These are phyloP conservation scores for Macrophomina pseudophaseolina DNA, from an alignment of 2,329 filamentous ascomycete genomes.

Conservation along the genomic window DNA sequence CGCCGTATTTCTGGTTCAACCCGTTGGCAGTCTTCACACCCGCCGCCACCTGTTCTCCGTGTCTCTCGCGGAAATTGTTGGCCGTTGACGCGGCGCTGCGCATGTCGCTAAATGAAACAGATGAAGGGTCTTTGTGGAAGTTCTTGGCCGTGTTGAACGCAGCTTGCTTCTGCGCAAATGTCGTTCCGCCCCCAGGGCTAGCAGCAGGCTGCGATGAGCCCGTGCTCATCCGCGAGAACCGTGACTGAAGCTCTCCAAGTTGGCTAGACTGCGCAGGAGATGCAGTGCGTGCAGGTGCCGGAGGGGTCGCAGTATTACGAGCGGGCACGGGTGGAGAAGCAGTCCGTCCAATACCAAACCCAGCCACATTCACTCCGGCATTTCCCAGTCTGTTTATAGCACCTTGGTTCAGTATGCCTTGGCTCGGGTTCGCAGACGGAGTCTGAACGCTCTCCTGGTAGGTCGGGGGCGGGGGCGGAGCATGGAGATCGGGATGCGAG, in stretches of 20 bases:
- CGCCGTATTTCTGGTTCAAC: conserved; percentile 67
- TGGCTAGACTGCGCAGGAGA: conserved; percentile 45
- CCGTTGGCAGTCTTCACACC: conserved; percentile 63
- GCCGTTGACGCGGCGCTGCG: conserved; percentile 64
- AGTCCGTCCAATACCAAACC: conserved; percentile 69
- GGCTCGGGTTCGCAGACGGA: conserved; percentile 38
- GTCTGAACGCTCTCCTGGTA: conserved; percentile 51
- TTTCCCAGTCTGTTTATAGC: conserved; percentile 71
- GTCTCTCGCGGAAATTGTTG: conserved; percentile 72
- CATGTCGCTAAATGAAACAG: conserved; percentile 65
- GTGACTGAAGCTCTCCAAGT: conserved; percentile 70
- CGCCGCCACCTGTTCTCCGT: conserved; percentile 69
- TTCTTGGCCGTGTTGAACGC: conserved; percentile 65
- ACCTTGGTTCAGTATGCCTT: conserved; percentile 58
- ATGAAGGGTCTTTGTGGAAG: conserved; percentile 65
- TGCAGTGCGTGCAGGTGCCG: conserved; percentile 32
- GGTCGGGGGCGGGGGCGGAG: conserved; percentile 52
- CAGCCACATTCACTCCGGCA: conserved; percentile 79
- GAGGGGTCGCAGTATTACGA: conserved; percentile 36
- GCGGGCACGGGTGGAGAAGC: conserved; percentile 40
- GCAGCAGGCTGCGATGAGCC: conserved; percentile 37
- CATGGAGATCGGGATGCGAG: conserved; percentile 53
- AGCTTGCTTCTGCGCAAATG: conserved; percentile 66
- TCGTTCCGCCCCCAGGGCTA: conserved; percentile 57
- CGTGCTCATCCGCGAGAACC: conserved; percentile 58